Conservation (phyloP, 768 basidiomycete species). For the Boletus fagicola region DNA sequence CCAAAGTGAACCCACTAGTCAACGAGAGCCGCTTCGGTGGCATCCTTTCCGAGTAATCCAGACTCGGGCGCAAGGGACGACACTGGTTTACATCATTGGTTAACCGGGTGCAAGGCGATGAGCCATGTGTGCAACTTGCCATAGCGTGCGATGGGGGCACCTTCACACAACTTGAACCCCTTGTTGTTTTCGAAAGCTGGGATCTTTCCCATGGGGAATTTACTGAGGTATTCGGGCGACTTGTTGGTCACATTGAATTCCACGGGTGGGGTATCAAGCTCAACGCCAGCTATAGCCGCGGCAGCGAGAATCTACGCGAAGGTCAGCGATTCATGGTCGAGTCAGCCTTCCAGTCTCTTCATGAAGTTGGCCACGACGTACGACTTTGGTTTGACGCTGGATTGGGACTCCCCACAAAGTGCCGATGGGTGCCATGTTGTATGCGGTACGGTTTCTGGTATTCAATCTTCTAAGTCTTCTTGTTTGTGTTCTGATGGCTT, state of each 20-base stretch:
- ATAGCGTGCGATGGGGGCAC: slow-evolving; percentile 30
- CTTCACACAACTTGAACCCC: slow-evolving; percentile 29
- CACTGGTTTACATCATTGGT: slow-evolving; percentile 13
- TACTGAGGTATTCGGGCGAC: slow-evolving; percentile 28
- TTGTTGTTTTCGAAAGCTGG: slow-evolving; percentile 26
- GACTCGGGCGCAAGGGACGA: slow-evolving; percentile 27
- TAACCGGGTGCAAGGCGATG: neutral
- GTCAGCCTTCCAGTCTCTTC: neutral
- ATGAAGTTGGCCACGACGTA: slow-evolving; percentile 12
- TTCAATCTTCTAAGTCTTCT: neutral
- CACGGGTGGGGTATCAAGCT: slow-evolving; percentile 24
- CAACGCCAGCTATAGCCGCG: slow-evolving; percentile 25
- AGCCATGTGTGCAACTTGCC: slow-evolving; percentile 7
- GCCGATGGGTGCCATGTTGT: slow-evolving; percentile 27
- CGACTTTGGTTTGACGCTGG: slow-evolving; percentile 31
- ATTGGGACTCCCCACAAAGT: slow-evolving; percentile 24
- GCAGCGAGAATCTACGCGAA: slow-evolving; percentile 24
- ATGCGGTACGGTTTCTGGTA: neutral
- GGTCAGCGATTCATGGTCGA: neutral
- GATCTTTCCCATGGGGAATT: slow-evolving; percentile 31
- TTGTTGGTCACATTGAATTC: slow-evolving; percentile 27
- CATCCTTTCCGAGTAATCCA: slow-evolving; percentile 25
- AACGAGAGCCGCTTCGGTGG: slow-evolving; percentile 25
- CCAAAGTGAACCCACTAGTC: slow-evolving; percentile 34
- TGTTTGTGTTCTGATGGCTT: neutral